Evolutionary conservation across 139 green algal genomes (phyloP).

Genomic region (Chlorella sp.): DNA sequence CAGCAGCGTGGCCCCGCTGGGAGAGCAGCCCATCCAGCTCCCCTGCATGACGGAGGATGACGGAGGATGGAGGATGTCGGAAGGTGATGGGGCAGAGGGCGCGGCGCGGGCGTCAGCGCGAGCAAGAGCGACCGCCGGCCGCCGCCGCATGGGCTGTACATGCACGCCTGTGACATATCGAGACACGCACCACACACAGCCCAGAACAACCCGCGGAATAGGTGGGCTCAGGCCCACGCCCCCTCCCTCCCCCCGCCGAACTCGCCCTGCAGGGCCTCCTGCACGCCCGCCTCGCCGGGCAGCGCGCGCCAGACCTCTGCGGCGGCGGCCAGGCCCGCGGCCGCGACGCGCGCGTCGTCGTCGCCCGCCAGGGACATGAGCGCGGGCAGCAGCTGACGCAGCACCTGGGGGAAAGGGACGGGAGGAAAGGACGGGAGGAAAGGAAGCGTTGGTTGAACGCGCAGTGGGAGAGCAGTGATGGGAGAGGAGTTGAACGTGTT

Average conservation of each 20-base stretch:
- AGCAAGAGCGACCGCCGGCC: too few species aligned
- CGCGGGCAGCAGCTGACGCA: conserved; percentile 20
- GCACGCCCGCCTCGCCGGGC: background rate
- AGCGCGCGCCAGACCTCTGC: conserved; percentile 7
- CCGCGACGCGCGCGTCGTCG: background rate
- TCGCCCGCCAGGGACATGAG: conserved; percentile 16
- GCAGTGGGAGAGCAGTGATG: too few species aligned
- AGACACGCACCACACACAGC: background rate
- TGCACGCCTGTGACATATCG: background rate
- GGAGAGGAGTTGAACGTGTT: too few species aligned
- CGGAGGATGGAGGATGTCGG: too few species aligned
- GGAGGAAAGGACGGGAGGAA: background rate
- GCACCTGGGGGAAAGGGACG: conserved; percentile 5
- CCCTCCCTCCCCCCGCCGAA: too few species aligned
- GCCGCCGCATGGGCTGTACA: too few species aligned
- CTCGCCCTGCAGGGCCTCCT: background rate
- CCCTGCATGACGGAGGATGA: background rate
- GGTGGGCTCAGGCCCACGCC: too few species aligned
- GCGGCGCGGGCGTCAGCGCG: too few species aligned
- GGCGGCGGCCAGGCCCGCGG: conserved; percentile 9
- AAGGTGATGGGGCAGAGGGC: too few species aligned
- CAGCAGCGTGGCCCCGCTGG: background rate
- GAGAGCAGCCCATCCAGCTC: background rate
- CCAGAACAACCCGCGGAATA: background rate
- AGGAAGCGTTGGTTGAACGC: background rate